Evolutionary conservation across 345 rosid species (phyloP).

Genomic region (Cardamine occulta): DNA sequence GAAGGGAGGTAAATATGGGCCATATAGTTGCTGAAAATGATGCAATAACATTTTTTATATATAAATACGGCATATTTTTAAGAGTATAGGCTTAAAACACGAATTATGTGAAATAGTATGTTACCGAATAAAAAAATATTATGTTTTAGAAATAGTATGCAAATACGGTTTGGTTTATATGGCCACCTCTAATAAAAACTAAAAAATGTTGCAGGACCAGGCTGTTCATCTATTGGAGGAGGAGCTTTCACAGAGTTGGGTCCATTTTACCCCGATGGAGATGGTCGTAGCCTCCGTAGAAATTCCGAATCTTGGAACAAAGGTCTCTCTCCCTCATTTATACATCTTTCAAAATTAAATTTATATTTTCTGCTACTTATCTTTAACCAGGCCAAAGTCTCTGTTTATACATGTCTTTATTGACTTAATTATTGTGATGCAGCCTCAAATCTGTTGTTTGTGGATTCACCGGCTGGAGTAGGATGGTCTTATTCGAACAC

Average conservation of each 20-base stretch:
- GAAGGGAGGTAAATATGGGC: too few species aligned
- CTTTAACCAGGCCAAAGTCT: neutral
- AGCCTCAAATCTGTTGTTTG: conserved; percentile 91
- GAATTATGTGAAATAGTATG: too few species aligned
- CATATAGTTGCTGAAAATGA: too few species aligned
- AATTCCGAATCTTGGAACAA: conserved; percentile 91
- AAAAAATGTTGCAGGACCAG: conserved; percentile 63
- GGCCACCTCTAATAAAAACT: too few species aligned
- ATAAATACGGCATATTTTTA: too few species aligned
- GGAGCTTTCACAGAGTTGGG: conserved; percentile 97
- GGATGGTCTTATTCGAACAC: conserved; percentile 96
- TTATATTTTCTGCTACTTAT: too few species aligned
- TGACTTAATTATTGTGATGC: conserved; percentile 20
- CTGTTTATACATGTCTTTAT: neutral
- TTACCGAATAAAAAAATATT: too few species aligned
- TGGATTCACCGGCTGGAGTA: conserved; percentile 96
- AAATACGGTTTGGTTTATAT: neutral
- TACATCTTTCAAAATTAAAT: neutral
- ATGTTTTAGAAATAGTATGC: too few species aligned
- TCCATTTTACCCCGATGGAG: conserved; percentile 80
- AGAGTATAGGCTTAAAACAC: too few species aligned
- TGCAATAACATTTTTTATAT: neutral
- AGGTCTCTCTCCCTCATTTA: conserved; percentile 49
- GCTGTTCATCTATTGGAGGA: conserved; percentile 94
- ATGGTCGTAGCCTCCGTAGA: conserved; percentile 79